Conservation (phyloP, 169 alveolate genomes). For the Cryptosporidium andersoni region DNA sequence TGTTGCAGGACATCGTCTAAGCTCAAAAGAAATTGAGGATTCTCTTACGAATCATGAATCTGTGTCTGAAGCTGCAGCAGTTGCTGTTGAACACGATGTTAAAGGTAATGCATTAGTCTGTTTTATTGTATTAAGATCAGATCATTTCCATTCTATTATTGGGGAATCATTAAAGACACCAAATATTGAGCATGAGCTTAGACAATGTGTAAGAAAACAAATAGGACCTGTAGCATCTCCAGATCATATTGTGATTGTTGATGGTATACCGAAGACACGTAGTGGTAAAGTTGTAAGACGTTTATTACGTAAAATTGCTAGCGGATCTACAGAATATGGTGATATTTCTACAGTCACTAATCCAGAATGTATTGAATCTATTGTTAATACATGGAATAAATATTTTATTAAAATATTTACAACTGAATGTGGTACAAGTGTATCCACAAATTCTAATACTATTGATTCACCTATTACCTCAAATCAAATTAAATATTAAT, state of each 20-base stretch:
- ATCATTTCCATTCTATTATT: background rate
- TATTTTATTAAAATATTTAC: conserved; percentile 7
- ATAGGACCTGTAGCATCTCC: conserved; percentile 94
- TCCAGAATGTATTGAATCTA: conserved; percentile 80
- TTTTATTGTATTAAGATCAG: conserved; percentile 84
- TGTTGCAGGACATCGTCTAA: conserved; percentile 92
- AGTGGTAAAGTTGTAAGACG: conserved; percentile 93
- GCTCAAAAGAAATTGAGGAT: conserved; percentile 93
- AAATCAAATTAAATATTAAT: too few species aligned
- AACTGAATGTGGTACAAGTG: too few species aligned
- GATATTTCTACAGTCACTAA: conserved; percentile 86
- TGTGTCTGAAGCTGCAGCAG: conserved; percentile 92
- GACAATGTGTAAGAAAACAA: conserved; percentile 79
- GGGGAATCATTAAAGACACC: conserved; percentile 21
- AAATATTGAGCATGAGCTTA: conserved; percentile 57
- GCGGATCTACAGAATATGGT: conserved; percentile 80
- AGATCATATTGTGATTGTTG: conserved; percentile 84
- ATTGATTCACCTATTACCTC: too few species aligned
- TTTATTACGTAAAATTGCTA: conserved; percentile 89
- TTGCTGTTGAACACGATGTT: conserved; percentile 90
- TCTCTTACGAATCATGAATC: conserved; percentile 86
- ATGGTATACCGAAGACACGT: conserved; percentile 90
- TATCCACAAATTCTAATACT: too few species aligned
- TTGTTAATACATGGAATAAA: conserved; percentile 70
- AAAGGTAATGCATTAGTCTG: conserved; percentile 92